Evolutionary conservation across 2,329 filamentous ascomycete species (phyloP), one percentile per base, ranked within the genome.

Genomic region (Metarhizium sp.): DNA sequence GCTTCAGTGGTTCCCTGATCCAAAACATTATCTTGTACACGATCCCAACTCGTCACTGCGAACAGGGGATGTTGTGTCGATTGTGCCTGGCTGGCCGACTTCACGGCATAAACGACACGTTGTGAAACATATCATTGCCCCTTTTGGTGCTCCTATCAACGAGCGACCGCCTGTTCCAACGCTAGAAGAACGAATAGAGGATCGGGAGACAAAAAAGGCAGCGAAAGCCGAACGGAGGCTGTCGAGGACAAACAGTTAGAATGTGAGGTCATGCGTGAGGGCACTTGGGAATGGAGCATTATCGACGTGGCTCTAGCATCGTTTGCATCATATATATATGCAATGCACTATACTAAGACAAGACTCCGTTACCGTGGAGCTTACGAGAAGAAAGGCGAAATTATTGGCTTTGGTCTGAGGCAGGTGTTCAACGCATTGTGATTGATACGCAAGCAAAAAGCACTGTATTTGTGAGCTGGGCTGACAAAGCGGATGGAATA

Each of bases 31-130:
- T 67, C 81, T 92, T 34, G 88, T 92, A 42, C 87, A 90, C 74
- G 89, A 94, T 70, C 89, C 89, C 32, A 82, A 82, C 69, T 81
- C 84, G 62, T 90, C 87, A 30, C 78, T 91, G 42, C 79, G 84
- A 56, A 79, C 80, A 52, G 89, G 89, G 66, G 89, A 94, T 68
- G 81, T 92, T 3, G 82, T 94, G 32, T 78, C 83, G 59, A 88
- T 92, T 62, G 75, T 77, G 7, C 78, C 83, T 5, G 85, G 84
- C 55, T 85, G 79, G 78, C 81, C 82, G 53, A 81, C 80, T 6
- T 84, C 81, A 45, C 82, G 82, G 59, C 73, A 77, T 59, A 89
- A 92, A 63, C 81, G 82, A 30, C 87, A 92, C 64, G 84, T 92
- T 40, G 84, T 94, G 32, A 84, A 85, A 60, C 76, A 80, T 58